These are phyloP conservation scores for Metschnikowia amazonensis DNA, from an alignment of 805 yeast genomes.

Conservation along the genomic window DNA sequence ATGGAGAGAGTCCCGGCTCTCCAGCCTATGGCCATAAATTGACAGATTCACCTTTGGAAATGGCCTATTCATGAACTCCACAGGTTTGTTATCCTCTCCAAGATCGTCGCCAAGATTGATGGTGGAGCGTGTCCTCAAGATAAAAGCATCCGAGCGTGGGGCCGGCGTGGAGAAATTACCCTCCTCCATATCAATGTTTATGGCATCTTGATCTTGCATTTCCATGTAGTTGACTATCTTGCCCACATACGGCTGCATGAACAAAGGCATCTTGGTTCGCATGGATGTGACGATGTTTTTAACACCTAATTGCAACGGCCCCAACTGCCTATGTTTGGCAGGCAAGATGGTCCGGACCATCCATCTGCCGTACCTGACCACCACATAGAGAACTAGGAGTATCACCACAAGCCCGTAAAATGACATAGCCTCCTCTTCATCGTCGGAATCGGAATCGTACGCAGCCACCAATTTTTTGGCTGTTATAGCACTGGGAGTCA, in stretches of 20 bases:
- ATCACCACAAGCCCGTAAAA: conserved; percentile 16
- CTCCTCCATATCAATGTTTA: conserved; percentile 31
- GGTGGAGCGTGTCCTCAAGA: conserved; percentile 37
- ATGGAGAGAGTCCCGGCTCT: conserved; percentile 15
- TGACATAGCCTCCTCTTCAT: background rate
- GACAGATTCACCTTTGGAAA: conserved; percentile 18
- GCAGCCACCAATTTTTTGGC: conserved; percentile 20
- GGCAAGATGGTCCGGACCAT: background rate
- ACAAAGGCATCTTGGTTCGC: conserved; percentile 11
- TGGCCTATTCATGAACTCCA: conserved; percentile 33
- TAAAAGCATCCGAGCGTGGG: conserved; percentile 17
- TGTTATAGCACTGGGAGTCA: conserved; percentile 36
- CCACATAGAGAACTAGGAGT: conserved; percentile 19
- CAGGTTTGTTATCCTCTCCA: conserved; percentile 7
- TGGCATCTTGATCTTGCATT: conserved; percentile 18
- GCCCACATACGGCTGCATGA: conserved; percentile 23
- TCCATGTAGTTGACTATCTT: conserved; percentile 19
- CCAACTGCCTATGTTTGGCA: background rate
- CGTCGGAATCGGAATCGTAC: conserved; percentile 18
- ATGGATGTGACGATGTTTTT: conserved; percentile 10
- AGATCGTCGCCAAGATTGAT: conserved; percentile 23
- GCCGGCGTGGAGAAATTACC: conserved; percentile 26
- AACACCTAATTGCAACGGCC: conserved; percentile 6
- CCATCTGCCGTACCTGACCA: conserved; percentile 4
- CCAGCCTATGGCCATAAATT: conserved; percentile 8